These are phyloP conservation scores for Tolypocladium ophioglossoides DNA, from an alignment of 2,329 filamentous ascomycete species.

Conservation along the genomic window DNA sequence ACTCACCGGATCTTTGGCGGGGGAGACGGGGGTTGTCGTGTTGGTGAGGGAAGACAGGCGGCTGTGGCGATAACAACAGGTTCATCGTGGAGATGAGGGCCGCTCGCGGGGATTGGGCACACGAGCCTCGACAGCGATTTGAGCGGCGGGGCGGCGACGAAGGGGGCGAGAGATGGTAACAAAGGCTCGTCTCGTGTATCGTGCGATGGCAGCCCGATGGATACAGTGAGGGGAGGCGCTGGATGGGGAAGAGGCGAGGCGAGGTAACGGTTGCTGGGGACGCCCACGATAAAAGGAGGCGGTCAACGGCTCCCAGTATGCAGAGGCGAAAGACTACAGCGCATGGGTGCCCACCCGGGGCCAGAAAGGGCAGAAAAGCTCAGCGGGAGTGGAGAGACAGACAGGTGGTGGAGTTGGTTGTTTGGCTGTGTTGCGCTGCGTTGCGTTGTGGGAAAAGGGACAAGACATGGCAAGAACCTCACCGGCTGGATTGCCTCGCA, in stretches of 20 bases:
- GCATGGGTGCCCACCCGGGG: constrained; percentile 5
- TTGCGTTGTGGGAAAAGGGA: background rate
- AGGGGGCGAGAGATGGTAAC: background rate
- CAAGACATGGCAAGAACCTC: background rate
- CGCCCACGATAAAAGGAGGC: constrained; percentile 4
- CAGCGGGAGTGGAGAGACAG: background rate
- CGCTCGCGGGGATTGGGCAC: constrained; percentile 1
- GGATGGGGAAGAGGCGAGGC: background rate
- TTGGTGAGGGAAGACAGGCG: constrained; percentile 46
- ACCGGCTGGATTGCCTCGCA: background rate
- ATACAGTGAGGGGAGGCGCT: background rate
- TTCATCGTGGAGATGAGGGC: constrained; percentile 39
- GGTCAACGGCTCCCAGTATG: constrained; percentile 5
- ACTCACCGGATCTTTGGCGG: constrained; percentile 45
- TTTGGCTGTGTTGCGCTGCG: background rate
- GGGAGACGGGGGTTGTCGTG: constrained; percentile 45
- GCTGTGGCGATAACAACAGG: constrained; percentile 50
- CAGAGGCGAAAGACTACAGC: background rate
- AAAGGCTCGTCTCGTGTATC: background rate
- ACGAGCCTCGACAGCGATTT: background rate
- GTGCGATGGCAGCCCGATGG: background rate
- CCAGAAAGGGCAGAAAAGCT: background rate
- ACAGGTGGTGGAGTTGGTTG: background rate
- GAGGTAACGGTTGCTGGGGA: background rate
- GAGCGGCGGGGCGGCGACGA: background rate